Evolutionary conservation across 257 asterid species (phyloP).

Genomic region (Nyctanthes arbortristis): DNA sequence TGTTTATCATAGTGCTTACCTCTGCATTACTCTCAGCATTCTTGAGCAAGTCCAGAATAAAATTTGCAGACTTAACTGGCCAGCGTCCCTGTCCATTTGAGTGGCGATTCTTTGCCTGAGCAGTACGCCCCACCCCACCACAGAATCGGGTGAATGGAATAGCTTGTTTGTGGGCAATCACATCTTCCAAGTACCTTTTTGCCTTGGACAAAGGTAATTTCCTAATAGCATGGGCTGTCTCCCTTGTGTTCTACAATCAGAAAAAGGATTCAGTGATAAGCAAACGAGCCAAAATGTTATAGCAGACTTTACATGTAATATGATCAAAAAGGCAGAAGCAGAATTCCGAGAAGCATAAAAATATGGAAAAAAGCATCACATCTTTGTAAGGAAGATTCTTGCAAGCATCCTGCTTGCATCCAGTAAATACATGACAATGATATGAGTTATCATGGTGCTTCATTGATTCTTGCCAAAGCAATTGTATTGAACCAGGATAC

Average conservation of each 20-base stretch:
- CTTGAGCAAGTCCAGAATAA: slow-evolving; percentile 66
- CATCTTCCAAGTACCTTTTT: slow-evolving; percentile 65
- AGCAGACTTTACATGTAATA: background rate
- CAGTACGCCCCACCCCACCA: slow-evolving; percentile 73
- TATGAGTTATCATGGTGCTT: too few relatives aligned
- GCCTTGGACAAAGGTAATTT: slow-evolving; percentile 59
- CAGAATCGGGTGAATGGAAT: slow-evolving; percentile 77
- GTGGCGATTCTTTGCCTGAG: slow-evolving; percentile 72
- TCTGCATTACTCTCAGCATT: slow-evolving; percentile 82
- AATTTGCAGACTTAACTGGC: slow-evolving; percentile 76
- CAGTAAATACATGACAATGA: too few relatives aligned
- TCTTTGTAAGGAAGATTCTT: background rate
- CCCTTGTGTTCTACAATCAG: slow-evolving; percentile 54
- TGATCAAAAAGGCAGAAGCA: background rate
- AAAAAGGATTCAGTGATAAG: background rate
- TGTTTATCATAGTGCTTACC: slow-evolving; percentile 23
- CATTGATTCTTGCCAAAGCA: too few relatives aligned
- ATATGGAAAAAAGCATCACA: background rate
- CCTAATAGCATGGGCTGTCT: slow-evolving; percentile 70
- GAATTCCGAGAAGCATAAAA: background rate
- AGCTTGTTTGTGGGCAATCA: slow-evolving; percentile 68
- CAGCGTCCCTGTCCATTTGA: slow-evolving; percentile 79
- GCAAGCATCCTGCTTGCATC: too few relatives aligned
- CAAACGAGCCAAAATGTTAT: background rate
- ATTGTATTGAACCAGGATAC: too few relatives aligned